Percentiles rank a stretch among this genome's conserved stretches.
Conservation (phyloP, 805 yeast species). For the Zygoascus ofunaensis region DNA sequence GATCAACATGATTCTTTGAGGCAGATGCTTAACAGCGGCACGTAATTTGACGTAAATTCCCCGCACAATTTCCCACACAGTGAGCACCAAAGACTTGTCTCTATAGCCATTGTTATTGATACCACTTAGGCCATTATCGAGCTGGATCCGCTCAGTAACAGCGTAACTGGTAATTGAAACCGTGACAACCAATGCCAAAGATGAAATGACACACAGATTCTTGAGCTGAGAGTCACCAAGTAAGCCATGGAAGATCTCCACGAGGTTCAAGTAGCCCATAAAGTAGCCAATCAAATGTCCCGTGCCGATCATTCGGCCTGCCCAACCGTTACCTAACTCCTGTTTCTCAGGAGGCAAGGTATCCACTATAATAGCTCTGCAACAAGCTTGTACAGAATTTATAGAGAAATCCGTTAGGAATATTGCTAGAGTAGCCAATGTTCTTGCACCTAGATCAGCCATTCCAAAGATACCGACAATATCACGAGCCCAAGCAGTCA, state of each 20-base stretch:
- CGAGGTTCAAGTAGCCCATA: conserved; percentile 42
- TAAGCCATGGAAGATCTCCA: conserved; percentile 27
- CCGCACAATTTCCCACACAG: neutral
- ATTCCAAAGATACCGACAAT: conserved; percentile 27
- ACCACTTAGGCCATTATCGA: conserved; percentile 2
- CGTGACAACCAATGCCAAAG: conserved; percentile 34
- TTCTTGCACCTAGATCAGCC: conserved; percentile 28
- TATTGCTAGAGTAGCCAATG: conserved; percentile 43
- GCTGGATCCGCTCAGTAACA: conserved; percentile 44
- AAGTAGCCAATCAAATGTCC: conserved; percentile 52
- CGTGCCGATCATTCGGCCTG: conserved; percentile 53
- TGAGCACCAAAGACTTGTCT: neutral
- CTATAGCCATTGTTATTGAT: neutral
- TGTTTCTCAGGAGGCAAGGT: conserved; percentile 49
- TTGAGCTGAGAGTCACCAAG: conserved; percentile 46
- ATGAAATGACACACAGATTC: conserved; percentile 38
- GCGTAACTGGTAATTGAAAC: conserved; percentile 35
- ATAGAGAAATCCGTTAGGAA: conserved; percentile 50
- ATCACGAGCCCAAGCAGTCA: conserved; percentile 38
- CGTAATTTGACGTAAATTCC: conserved; percentile 9
- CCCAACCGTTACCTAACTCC: conserved; percentile 57
- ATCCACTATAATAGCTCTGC: conserved; percentile 58
- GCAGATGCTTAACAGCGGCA: conserved; percentile 26
- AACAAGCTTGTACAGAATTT: conserved; percentile 52
- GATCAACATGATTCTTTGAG: conserved; percentile 42